These are phyloP conservation scores for Waltiozyma solani DNA, from an alignment of 1,139 yeast species.

Conservation along the genomic window DNA sequence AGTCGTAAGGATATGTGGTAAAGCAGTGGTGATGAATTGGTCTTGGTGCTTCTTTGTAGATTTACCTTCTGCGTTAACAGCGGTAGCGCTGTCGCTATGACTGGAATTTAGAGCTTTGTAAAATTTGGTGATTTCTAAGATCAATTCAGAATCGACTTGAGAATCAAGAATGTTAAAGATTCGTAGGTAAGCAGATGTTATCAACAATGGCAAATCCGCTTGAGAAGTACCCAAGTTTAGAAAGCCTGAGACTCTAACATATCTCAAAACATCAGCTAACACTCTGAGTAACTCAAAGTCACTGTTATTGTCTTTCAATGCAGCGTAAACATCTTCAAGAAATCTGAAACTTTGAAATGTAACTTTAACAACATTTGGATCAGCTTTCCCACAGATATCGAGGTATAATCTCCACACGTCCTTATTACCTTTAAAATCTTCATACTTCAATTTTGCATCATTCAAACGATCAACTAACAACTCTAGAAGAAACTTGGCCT, in stretches of 20 bases:
- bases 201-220: background rate
- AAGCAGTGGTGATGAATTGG: slow-evolving; percentile 11
- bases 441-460: slow-evolving; percentile 28
- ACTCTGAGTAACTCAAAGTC: slow-evolving; percentile 7
- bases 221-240: background rate
- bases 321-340: slow-evolving; percentile 23
- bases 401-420: slow-evolving; percentile 40
- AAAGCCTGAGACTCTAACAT: slow-evolving; percentile 3
- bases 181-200: background rate
- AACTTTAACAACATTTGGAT: slow-evolving; percentile 18
- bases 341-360: slow-evolving; percentile 29
- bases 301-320: slow-evolving; percentile 6
- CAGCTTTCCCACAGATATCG: slow-evolving; percentile 28
- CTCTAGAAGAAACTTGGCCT: slow-evolving; percentile 49
- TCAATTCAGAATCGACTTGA: background rate
- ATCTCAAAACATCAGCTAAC: slow-evolving; percentile 16
- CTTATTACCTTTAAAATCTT: slow-evolving; percentile 30
- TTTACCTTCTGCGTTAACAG: slow-evolving; percentile 8
- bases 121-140: slow-evolving; percentile 1
- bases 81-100: background rate
- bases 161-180: background rate
- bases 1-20: slow-evolving; percentile 10
- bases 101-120: background rate
- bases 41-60: slow-evolving; percentile 11
- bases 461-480: slow-evolving; percentile 57